Evolutionary conservation across 495 filamentous ascomycete species (phyloP), one percentile per base, ranked within the genome.

Genomic region (Hapsidospora chrysogenum): DNA sequence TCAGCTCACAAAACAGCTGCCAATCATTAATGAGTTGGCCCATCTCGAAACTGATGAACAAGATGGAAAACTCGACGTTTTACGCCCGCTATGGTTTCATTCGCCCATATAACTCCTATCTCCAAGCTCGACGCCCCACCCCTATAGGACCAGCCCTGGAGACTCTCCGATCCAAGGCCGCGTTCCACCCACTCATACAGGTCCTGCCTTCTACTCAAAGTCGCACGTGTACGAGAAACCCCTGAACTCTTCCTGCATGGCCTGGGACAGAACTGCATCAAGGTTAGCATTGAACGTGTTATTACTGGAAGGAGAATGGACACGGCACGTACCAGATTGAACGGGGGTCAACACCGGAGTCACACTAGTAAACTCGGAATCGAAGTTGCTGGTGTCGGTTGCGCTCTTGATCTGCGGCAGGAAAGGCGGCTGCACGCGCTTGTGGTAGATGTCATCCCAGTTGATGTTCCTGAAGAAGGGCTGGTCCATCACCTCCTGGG

Each of bases 211-310:
- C 41, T 61, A 66, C 20, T 65, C 63, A 41, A 67, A 65, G 37
- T 67, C 61, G 13, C 59, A 57, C 15, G 63, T 64, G 42, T 99
- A 99, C 9, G 92, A 96, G 66, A 99, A 99, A 42, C 89, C 89
- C 31, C 89, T 78, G 81, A 99, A 99, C 55, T 99, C 85, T 63
- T 99, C 89, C 61, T 99, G 89, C 92, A 96, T 96, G 14, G 85
- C 80, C 65, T 95, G 87, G 8, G 92, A 89, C 32, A 99, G 72
- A 18, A 99, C 89, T 94, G 47, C 23, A 41, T 16, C 41, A 14
- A 13, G 8, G 16, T 33, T 6, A 21, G 20, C 23, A 33, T 18
- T 9, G 16, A 21, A 44, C 20, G 36, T 30, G 11, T n/a, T 17
- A 40, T 34, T 26, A 1, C 35, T 33, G 2, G 17, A 35, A 7